A percentile compares a stretch with the other conserved stretches of the same genome.
Conservation (phyloP, 768 basidiomycete genomes). For the Tricholoma sp. region DNA sequence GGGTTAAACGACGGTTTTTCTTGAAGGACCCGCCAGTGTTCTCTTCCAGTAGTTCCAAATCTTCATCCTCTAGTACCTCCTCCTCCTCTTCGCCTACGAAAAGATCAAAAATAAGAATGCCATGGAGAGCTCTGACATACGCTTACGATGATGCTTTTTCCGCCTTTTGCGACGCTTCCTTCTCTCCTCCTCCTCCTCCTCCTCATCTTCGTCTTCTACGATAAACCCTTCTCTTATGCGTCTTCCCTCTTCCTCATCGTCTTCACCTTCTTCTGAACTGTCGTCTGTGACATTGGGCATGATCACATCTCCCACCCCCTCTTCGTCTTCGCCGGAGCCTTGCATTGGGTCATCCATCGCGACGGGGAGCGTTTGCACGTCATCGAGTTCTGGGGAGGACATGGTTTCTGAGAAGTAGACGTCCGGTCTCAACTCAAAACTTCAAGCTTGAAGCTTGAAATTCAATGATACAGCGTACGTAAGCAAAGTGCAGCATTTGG, state of each 20-base stretch:
- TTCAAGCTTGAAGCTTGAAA: neutral
- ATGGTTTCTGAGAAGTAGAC: slow-evolving; percentile 31
- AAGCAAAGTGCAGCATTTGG: neutral
- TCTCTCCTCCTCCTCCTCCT: slow-evolving; percentile 63
- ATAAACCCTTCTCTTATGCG: slow-evolving; percentile 87
- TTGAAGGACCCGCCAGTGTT: slow-evolving; percentile 82
- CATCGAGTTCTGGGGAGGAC: slow-evolving; percentile 46
- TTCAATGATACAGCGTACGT: neutral
- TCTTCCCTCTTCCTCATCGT: slow-evolving; percentile 84
- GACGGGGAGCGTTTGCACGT: slow-evolving; percentile 24
- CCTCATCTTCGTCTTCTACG: slow-evolving; percentile 85
- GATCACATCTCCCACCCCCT: slow-evolving; percentile 50
- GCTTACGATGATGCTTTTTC: slow-evolving; percentile 58
- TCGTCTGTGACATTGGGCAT: slow-evolving; percentile 62
- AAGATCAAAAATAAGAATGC: slow-evolving; percentile 8
- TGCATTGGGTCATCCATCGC: slow-evolving; percentile 54
- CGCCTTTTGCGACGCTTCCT: slow-evolving; percentile 60
- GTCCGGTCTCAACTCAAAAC: slow-evolving; percentile 12
- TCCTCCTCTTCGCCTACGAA: slow-evolving; percentile 42
- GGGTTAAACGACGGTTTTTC: slow-evolving; percentile 62
- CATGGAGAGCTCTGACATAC: slow-evolving; percentile 24
- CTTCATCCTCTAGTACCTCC: slow-evolving; percentile 86
- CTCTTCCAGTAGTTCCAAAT: slow-evolving; percentile 82
- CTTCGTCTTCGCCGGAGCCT: slow-evolving; percentile 50
- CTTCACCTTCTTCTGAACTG: slow-evolving; percentile 86